Base-by-base conservation (phyloP, 1,284 basidiomycete genomes). In the Anthracocystis walkeri region DNA sequence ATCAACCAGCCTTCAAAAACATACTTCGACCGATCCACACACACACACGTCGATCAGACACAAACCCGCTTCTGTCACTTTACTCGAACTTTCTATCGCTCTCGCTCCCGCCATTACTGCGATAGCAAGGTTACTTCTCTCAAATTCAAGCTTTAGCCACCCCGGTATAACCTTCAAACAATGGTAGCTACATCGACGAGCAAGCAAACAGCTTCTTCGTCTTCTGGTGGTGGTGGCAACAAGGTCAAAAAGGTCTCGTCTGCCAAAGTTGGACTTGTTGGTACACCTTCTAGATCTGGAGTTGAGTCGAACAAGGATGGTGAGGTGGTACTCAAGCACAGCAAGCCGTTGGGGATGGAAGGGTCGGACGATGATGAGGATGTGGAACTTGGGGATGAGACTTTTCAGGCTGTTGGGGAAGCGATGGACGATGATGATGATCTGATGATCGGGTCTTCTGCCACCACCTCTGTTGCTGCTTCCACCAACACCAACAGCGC, bases 281-380 rank as follows among this genome's bases (percentile, higher is more conserved):
- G 67, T 3, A 57, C 61, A 4, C 41, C 54, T 1, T 23, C 11
- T 16, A 62, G 58, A 29, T 12, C 54, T 6, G 25, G n/a, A 3
- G 41, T 20, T 0, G 35, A 23, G 12, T 45, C 23, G 10, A 49
- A 48, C n/a, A n/a, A n/a, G 2, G 57, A 66, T 29, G 58, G 7
- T 7, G 58, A 65, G 0, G 50, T 52, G 23, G 61, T 63, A 2
- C 41, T 76, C 0, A 73, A 69, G 50, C 74, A 76, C 45, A 65
- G 62, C 55, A 78, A 76, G 60, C 73, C 77, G 0, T 74, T 78
- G 21, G 73, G 77, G 2, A 29, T 53, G 59, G 77, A 78, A 14
- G 64, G 46, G 12, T 66, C 59, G 1, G 71, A 74, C n/a, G 72
- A 74, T 38, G 71, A 75, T 16, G 63, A 66, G 40, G 73, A 73